Conservation (phyloP, 106 monocot genomes). For the Cymbidium sinense region DNA sequence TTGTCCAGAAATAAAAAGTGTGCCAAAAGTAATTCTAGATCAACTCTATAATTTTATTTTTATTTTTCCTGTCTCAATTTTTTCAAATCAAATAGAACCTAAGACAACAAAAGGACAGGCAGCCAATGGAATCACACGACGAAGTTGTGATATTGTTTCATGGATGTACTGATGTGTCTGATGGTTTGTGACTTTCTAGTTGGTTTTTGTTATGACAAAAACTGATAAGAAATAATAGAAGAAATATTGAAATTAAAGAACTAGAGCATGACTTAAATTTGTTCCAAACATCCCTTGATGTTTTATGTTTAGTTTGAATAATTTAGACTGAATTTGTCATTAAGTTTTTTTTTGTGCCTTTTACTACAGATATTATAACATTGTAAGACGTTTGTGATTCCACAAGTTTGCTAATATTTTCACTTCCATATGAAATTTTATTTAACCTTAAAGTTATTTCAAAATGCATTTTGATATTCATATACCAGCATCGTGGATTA, state of each 20-base stretch:
- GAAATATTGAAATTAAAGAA: background rate
- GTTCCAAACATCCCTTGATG: background rate
- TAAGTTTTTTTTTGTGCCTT: background rate
- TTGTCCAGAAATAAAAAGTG: background rate
- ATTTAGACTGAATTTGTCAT: background rate
- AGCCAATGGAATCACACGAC: background rate
- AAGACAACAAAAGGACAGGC: background rate
- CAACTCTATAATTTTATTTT: background rate
- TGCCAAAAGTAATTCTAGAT: background rate
- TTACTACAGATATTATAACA: no score
- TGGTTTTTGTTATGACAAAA: background rate
- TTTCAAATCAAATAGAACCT: background rate
- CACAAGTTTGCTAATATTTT: no score
- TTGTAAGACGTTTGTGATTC: background rate
- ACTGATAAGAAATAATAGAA: background rate
- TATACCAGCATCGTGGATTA: no score
- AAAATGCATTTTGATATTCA: no score
- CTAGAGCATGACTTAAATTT: background rate
- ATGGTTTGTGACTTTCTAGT: background rate
- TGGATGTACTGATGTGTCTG: background rate
- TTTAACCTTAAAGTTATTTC: no score
- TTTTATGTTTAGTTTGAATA: background rate
- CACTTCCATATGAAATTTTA: no score
- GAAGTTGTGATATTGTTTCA: background rate
- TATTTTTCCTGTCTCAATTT: background rate